Evolutionary conservation across 1,284 basidiomycete species (phyloP), one percentile per base, ranked within the genome.

Genomic region (Leccinum subrobustum): DNA sequence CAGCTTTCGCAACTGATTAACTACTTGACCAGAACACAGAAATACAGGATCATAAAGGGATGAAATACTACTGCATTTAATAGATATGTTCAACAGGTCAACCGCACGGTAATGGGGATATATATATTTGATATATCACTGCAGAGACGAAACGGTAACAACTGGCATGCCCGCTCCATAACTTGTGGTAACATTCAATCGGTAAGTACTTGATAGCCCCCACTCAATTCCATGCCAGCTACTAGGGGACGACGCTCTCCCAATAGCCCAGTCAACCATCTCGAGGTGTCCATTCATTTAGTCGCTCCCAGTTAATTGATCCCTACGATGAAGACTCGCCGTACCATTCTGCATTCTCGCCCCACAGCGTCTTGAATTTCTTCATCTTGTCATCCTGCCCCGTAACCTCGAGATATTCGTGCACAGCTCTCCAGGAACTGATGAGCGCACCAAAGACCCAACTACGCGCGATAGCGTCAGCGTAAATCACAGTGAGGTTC

Each of bases 341-440:
- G 0, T 2, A 18, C 70, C 70, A 72, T 14, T 72, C 69, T 3
- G n/a, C 4, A 29, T 63, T 72, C 37, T 52, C 58, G 1, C 69
- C 65, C 69, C 70, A 73, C 1, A 64, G 12, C 23, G 6, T 18
- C 52, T 60, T 61, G 60, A 72, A 63, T 6, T 18, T 51, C 0
- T 39, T 18, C 1, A 62, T 61, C 52, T 66, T 62, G 1, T 59
- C 39, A 1, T 39, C 12, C 23, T 72, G 65, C 1, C 51, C 42
- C 18, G 18, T 20, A 44, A 20, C 9, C 42, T 44, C 42, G 18
- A 44, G 42, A 44, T 44, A 44, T 18, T 44, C 18, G 42, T 44
- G 42, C 42, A 44, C 42, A 11, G 42, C 42, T 20, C 42, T 44
- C 42, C 42, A 44, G 42, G 42, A 44, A 20, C 42, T 44, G 42